phyloP scores from a whole-genome alignment of 805 yeast genomes.

The Kluyveromyces siamensis region DNA sequence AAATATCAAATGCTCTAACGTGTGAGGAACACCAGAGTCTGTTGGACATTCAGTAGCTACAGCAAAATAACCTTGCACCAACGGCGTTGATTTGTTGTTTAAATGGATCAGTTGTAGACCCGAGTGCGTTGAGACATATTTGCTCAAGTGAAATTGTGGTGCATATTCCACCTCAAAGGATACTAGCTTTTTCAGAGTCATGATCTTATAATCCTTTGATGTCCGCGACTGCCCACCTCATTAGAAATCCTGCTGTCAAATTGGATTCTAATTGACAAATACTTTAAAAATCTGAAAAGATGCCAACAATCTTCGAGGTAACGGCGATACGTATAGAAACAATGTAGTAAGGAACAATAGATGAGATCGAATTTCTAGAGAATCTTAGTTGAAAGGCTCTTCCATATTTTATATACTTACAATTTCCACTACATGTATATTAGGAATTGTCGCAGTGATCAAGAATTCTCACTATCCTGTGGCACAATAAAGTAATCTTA shows the following conservation, averaged over 20 bases:
- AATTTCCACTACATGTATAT: no score
- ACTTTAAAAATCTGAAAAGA: not conserved
- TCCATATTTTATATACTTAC: no score
- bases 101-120: constrained; percentile 76
- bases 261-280: not conserved
- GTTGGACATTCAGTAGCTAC: constrained; percentile 87
- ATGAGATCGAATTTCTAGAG: no score
- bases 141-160: constrained; percentile 51
- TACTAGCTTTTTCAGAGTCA: constrained; percentile 35
- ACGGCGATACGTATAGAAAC: no score
- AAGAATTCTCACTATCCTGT: no score
- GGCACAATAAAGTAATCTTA: no score
- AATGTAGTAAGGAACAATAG: no score
- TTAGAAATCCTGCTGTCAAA: no score
- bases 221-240: not conserved
- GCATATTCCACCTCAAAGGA: constrained; percentile 66
- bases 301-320: no score
- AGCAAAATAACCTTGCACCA: constrained; percentile 89
- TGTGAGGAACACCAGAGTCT: constrained; percentile 91
- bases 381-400: no score
- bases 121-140: constrained; percentile 72
- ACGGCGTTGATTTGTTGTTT: constrained; percentile 67
- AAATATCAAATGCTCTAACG: constrained; percentile 86
- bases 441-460: no score
- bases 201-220: constrained; percentile 2